Percentiles rank a stretch among this genome's conserved stretches.
Evolutionary conservation across 1,284 basidiomycete genomes (phyloP).

Genomic region (Moesziomyces aphidis): DNA sequence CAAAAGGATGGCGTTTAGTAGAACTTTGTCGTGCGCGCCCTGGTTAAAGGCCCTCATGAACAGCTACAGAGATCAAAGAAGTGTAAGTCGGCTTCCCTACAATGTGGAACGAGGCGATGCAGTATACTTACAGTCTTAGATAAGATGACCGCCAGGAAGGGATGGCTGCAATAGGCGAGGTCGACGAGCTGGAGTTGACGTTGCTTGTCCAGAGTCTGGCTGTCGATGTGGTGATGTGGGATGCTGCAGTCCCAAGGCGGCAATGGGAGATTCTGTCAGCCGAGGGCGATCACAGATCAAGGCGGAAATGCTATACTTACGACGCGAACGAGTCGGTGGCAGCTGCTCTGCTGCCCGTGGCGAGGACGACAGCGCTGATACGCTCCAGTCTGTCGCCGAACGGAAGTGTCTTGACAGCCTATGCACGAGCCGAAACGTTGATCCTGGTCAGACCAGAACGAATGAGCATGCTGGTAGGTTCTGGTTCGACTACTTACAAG

Average conservation of each 20-base stretch:
- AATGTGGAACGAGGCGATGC: too few species aligned
- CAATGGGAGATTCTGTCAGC: not conserved
- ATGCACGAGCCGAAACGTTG: not conserved
- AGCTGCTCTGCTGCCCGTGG: not conserved
- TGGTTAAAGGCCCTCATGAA: conserved; percentile 10
- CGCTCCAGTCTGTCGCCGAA: not conserved
- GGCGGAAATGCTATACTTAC: not conserved
- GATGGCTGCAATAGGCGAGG: conserved; percentile 27
- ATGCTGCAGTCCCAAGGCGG: not conserved
- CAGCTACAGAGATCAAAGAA: not conserved
- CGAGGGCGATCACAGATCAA: too few species aligned
- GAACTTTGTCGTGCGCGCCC: conserved; percentile 1
- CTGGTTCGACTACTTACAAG: conserved; percentile 11
- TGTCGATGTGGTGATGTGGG: not conserved
- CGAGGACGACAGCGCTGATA: not conserved
- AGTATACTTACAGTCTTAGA: conserved; percentile 26
- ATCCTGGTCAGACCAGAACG: not conserved
- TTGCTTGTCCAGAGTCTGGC: not conserved
- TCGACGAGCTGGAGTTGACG: conserved; percentile 14
- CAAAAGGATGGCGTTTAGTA: conserved; percentile 21
- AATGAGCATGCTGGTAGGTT: too few species aligned
- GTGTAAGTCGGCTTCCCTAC: not conserved
- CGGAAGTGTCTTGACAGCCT: not conserved
- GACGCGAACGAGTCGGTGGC: not conserved
- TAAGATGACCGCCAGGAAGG: conserved; percentile 32